Evolutionary conservation across 768 basidiomycete species (phyloP).

Genomic region (Psilocybe cyanescens): DNA sequence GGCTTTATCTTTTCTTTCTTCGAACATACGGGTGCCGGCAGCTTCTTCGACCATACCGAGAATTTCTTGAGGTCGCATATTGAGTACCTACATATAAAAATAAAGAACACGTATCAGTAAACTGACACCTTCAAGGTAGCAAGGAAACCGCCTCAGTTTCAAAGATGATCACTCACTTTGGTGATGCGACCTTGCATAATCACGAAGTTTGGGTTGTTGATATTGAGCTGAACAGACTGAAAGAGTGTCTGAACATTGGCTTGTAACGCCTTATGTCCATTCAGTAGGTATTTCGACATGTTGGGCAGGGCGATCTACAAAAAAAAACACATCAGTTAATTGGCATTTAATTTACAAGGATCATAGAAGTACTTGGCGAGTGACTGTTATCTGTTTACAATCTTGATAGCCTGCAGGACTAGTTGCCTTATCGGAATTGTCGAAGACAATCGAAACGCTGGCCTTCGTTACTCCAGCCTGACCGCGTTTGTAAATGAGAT

Average conservation of each 20-base stretch:
- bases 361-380: conserved; percentile 75
- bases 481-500: conserved; percentile 98
- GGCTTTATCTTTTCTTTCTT: conserved; percentile 97
- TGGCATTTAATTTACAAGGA: neutral
- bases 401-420: conserved; percentile 85
- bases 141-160: too few relatives aligned
- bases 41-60: conserved; percentile 99
- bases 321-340: neutral
- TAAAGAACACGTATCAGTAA: neutral
- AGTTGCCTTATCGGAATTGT: conserved; percentile 88
- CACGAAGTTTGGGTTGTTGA: conserved; percentile 99
- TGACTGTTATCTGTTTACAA: conserved; percentile 91
- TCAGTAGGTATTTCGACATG: conserved; percentile 91
- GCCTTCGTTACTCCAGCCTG: conserved; percentile 97
- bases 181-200: conserved; percentile 99
- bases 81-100: conserved; percentile 64
- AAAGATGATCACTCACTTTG: conserved; percentile 56
- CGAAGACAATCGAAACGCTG: conserved; percentile 97
- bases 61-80: conserved; percentile 98
- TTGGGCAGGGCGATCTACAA: conserved; percentile 89
- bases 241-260: conserved; percentile 88
- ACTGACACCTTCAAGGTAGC: too few relatives aligned
- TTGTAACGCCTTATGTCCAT: conserved; percentile 92
- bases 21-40: conserved; percentile 98
- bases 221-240: conserved; percentile 96